A percentile compares a stretch with the other conserved stretches of the same genome.
phyloP scores from a whole-genome alignment of 345 rosid species.

The Ailanthus altissimus region DNA sequence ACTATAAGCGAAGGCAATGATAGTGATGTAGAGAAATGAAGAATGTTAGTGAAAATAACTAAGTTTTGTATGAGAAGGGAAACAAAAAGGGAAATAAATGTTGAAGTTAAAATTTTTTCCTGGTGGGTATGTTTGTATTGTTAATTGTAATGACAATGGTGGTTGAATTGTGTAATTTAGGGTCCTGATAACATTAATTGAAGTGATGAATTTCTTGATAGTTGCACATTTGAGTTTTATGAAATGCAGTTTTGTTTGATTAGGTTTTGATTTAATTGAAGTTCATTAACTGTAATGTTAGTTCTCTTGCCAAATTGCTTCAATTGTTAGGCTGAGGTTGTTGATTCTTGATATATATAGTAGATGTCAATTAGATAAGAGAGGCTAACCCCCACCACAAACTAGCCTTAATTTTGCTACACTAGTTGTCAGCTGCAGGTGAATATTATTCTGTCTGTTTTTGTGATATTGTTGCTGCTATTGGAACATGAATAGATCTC shows the following conservation, averaged over 20 bases:
- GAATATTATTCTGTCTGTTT: background rate
- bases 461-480: background rate
- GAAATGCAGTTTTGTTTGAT: background rate
- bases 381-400: background rate
- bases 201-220: background rate
- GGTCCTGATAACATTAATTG: background rate
- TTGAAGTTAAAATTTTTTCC: background rate
- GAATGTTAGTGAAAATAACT: background rate
- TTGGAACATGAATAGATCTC: background rate
- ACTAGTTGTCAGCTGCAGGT: background rate
- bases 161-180: slow-evolving; percentile 3
- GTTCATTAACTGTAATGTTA: background rate
- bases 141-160: background rate
- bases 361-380: background rate
- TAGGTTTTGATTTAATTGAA: background rate
- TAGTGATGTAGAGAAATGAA: slow-evolving; percentile 17
- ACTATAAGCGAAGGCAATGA: slow-evolving; percentile 24
- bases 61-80: background rate
- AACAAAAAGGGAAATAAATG: background rate
- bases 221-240: background rate
- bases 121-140: background rate
- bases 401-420: background rate
- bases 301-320: background rate
- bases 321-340: background rate
- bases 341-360: background rate